Base-by-base conservation (phyloP, 495 filamentous ascomycete species). In the Acidiella bohemica region DNA sequence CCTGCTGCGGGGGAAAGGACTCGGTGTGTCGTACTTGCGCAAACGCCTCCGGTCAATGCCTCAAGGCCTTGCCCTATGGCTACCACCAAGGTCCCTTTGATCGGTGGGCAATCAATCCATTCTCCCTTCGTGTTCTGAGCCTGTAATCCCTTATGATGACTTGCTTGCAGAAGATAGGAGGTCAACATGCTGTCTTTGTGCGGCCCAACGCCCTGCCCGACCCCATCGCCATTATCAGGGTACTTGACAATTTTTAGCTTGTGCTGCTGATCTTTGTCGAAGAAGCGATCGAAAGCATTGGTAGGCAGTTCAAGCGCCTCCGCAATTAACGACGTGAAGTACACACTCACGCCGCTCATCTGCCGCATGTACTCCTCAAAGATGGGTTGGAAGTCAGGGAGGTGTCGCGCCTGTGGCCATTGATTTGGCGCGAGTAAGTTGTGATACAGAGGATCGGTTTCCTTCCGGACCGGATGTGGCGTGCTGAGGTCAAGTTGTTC, bases 221-320 rank as follows among this genome's bases (percentile, higher is more conserved):
- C 44, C 8, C 44, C 48, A 9, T 40, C 41, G 27, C 46, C 53
- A 5, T 44, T 42, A 53, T 81, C 75, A 0, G 81, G 78, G 50
- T 93, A 94, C 58, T 90, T 92, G 47, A 95, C 74, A 41, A 94
- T 82, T 56, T 96, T 96, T 27, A 94, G 64, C 53, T 90, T 88
- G 63, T 93, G 84, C 67, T 93, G 80, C 59, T 86, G 78, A 44
- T 75, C 66, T 3, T 65, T 58, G 42, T 92, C 84, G 60, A 83
- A 92, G 67, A 92, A 96, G 42, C 72, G 70, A 50, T 79, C 60
- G 55, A 97, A 88, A 0, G 86, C 82, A 19, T 65, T 67, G 0
- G 72, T 46, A 0, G 77, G 74, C 0, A 97, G 68, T 19, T 74
- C 77, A 34, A 97, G 75, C 7, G 85, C 78, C 62, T 95, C 85